Evolutionary conservation across 169 alveolate species (phyloP).

Genomic region (Plasmodium knowlesi): DNA sequence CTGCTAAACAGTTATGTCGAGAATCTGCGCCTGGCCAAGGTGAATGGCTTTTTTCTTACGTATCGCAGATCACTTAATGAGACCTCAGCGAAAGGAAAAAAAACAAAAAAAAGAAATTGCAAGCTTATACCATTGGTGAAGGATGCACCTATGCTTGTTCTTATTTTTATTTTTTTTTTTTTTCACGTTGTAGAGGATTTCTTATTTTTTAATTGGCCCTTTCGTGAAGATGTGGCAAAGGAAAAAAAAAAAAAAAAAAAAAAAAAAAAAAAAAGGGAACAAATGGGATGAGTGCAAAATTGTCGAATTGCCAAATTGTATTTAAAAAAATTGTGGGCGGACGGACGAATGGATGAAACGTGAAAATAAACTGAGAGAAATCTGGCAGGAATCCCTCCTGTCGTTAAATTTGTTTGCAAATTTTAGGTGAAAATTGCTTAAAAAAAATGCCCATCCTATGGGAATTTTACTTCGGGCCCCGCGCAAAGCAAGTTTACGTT

Average conservation of each 20-base stretch:
- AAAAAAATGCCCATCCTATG: background rate
- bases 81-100: background rate
- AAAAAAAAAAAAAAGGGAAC: background rate
- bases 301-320: background rate
- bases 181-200: slow-evolving; percentile 11
- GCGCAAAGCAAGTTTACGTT: background rate
- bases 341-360: background rate
- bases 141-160: background rate
- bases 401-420: background rate
- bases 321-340: background rate
- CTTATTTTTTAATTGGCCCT: background rate
- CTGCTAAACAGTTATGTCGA: background rate
- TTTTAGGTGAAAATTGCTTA: background rate
- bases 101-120: background rate
- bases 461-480: background rate
- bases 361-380: background rate
- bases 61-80: background rate
- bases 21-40: background rate
- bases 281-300: background rate
- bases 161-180: background rate
- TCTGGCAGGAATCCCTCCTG: background rate
- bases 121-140: background rate
- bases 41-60: background rate
- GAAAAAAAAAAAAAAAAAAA: background rate
- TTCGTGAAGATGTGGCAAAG: background rate